Base-by-base conservation (phyloP, 805 yeast species). In the Henningerozyma blattae region DNA sequence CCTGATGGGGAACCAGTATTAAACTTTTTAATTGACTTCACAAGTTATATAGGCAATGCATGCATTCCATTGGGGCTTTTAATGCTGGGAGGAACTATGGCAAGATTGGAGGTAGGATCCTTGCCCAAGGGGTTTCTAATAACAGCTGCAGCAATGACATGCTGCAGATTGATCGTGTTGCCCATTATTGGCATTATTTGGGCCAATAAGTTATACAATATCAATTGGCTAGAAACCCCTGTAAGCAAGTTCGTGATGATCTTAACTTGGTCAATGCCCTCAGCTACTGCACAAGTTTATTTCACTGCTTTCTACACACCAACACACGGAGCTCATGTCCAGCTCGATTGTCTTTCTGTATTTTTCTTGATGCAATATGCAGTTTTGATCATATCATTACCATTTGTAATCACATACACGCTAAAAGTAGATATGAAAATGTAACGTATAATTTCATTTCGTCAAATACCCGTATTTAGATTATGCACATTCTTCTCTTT, bases 281-380 rank as follows among this genome's bases (percentile, higher is more conserved):
- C 83, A 33, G 93, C 95, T 0, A 89, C 96, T 0, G 68, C 91
- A 0, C 77, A 85, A 48, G 77, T 89, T 13, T 89, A 86, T 56
- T 68, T 87, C 43, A 87, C 97, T 2, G 89, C 95, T 3, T 76
- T 84, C 49, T 83, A 78, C 55, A 76, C 87, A 1, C 93, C 91
- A 14, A 72, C 79, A 5, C 65, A 61, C 4, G 66, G 65, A 3
- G 58, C 60, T 2, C 67, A 62, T 28, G 17, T 45, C 4, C 87
- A 84, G 54, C 74, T 85, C 75, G 93, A 86, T 48, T 78, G 89
- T 48, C 62, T 86, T 36, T 86, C 94, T 0, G 64, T 81, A 9
- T 65, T 70, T 18, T 68, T 83, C 40, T 70, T 85, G 36, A 66
- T 67, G 32, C 87, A 82, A 48, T 85, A 86, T 46, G 46, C 69